Evolutionary conservation across 73 alveolate species (phyloP).

Genomic region (Paramecium biaurelia): DNA sequence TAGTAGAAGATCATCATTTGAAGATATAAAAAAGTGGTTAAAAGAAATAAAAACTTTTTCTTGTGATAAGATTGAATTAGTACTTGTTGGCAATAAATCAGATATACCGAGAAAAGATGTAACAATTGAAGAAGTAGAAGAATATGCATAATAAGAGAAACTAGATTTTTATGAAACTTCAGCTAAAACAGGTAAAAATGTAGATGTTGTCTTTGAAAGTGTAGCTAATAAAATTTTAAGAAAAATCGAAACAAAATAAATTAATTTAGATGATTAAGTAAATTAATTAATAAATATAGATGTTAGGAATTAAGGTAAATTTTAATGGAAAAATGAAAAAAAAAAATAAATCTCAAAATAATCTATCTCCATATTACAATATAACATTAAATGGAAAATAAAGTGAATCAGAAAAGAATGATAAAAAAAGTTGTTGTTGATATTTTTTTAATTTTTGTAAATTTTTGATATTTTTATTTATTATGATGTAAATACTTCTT

Average conservation of each 20-base stretch:
- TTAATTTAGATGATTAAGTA: conserved; percentile 44
- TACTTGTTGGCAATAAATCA: conserved; percentile 81
- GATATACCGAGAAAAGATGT: conserved; percentile 75
- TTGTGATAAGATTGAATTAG: conserved; percentile 68
- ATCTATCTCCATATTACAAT: not conserved
- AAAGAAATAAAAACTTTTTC: conserved; percentile 69
- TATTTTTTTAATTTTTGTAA: not conserved
- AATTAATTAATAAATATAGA: not conserved
- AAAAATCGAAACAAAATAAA: conserved; percentile 17
- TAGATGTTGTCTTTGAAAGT: conserved; percentile 64
- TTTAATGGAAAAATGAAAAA: not conserved
- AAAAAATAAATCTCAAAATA: not conserved
- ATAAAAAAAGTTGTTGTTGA: not conserved
- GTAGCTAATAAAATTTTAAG: conserved; percentile 6
- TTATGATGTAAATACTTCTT: not conserved
- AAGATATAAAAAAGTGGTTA: conserved; percentile 67
- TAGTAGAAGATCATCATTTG: conserved; percentile 67
- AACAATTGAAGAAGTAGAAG: conserved; percentile 75
- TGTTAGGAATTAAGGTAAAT: conserved; percentile 9
- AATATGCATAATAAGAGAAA: conserved; percentile 72
- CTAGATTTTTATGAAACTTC: conserved; percentile 77
- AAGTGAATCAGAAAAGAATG: not conserved
- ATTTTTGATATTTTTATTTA: not conserved
- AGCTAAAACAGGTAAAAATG: conserved; percentile 82
- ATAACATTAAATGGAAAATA: not conserved